Base-by-base conservation (phyloP, 2,329 filamentous ascomycete species). In the Hymenoscyphus fructigenus region DNA sequence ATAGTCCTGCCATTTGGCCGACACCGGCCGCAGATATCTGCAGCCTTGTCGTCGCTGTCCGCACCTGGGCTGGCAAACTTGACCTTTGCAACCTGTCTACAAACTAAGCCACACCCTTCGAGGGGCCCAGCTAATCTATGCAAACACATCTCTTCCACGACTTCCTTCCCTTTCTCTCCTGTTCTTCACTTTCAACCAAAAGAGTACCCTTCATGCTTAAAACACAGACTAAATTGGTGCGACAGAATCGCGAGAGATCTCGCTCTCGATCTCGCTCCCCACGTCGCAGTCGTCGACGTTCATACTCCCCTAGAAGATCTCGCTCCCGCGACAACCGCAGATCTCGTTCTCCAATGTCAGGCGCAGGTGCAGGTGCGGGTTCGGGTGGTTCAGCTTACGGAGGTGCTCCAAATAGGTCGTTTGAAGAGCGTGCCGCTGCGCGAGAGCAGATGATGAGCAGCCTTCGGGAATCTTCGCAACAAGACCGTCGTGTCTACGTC, bases 401-500 rank as follows among this genome's bases (percentile, higher is more conserved):
- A 78, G 86, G 85, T 78, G 85, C 85, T 75, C 85, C 86, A 74
- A 87, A 89, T 79, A 88, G 93, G 80, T 88, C 88, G 65, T 91
- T 88, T 80, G 94, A 98, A 79, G 93, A 97, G 75, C 89, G 93
- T 75, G 83, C 87, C 68, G 88, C 85, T 68, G 90, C 91, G 75
- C 93, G 95, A 80, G 93, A 97, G 80, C 90, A 93, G 78, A 97
- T 96, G 92, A 96, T 98, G 92, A 90, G 88, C 80, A 93, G 88
- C 77, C 90, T 97, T 74, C 90, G 93, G 77, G 95, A 98, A 76
- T 91, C 91, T 57, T 98, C 95, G 68, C 95, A 98, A 79, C 95
- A 99, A 82, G 95, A 99, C 85, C 94, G 95, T 77, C 93, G 95
- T 72, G 95, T 99, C 87, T 99, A 99, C 79, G 95, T 99, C 78